Base-by-base conservation (phyloP, 305 asterid species). In the Euphrasia arctica region DNA sequence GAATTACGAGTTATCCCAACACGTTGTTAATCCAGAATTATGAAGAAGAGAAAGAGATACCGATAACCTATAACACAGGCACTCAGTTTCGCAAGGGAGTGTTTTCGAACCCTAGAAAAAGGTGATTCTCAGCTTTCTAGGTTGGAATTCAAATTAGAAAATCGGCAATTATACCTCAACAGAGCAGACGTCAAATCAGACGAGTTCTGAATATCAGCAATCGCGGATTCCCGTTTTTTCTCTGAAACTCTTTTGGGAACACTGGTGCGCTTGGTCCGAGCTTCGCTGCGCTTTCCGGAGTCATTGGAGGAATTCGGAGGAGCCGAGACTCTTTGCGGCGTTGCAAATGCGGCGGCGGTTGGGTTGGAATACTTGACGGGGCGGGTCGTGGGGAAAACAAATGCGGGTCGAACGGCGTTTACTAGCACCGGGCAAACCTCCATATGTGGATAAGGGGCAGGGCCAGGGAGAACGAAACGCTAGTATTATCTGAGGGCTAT, bases 151-250 rank as follows among this genome's bases (percentile, higher is more conserved):
- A 9, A 29, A 1, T 4, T 67, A 54, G 5, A 32, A 66, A 25
- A 10, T 3, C 5, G 2, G 4, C 1, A 43, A 43, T 47, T n/a
- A 60, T 54, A 90, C 97, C 96, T 90, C 61, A 66, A 48, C 58
- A 88, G 98, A 82, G 95, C 92, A 70, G 89, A 73, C 15, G 65
- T 80, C 91, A 87, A 58, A 55, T 89, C 85, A 67, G 95, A 59
- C 18, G 95, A 81, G 36, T 82, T 63, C 69, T 82, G 93, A 73
- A 91, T 78, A 58, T 91, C 95, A 54, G 51, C 68, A 79, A 89
- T 71, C 52, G 91, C 91, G 13, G 87, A 79, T 70, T 87, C 79
- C 57, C 80, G 84, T 28, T 68, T 34, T 63, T 62, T 70, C 18
- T 45, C 48, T 12, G 79, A 36, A 31, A 68, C 13, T 11, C 50